Evolutionary conservation across 2,329 filamentous ascomycete genomes (phyloP), one percentile per base, ranked within the genome.

Genomic region (Leptographium galeiforme): DNA sequence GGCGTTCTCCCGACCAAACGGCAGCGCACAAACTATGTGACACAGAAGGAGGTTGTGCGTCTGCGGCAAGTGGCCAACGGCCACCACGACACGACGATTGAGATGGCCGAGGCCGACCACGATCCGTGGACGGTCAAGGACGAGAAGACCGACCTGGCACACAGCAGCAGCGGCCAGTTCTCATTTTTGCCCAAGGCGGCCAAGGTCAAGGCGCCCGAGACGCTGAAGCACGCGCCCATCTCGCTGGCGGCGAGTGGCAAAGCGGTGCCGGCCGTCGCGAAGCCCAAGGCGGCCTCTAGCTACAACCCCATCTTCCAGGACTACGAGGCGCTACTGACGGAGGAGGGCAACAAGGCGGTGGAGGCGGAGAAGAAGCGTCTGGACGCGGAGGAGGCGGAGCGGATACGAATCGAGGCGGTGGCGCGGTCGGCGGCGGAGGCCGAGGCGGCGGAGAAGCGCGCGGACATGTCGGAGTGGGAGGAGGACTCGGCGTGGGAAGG

Each of bases 401-500:
- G 76, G 34, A 70, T 85, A 57, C 82, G 77, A 61, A 71, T 79
- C 59, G 87, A 89, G 62, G 79, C 85, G 18, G 78, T 83, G 0
- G 81, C 79, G 13, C 72, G 73, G 44, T 90, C 85, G 11, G 82
- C 84, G 18, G 87, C 85, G 2, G 79, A 86, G 60, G 83, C 85
- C 2, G 85, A 89, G 50, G 86, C 87, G 16, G 84, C 82, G 0
- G 82, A 87, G 62, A 77, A 79, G 57, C 79, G 77, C 48, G 78
- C 77, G 4, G 76, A 83, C 50, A 63, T 85, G 55, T 83, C 79
- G 0, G 81, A 81, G 66, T 91, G 81, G 74, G 89, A 94, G 56
- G 87, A 91, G 61, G 90, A 95, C 64, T 93, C 87, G 48, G 89
- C 87, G 14, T 96, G 89, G 89, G 91, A 90, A 67, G 87, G 87